These are phyloP conservation scores for Cryphonectria nitschkei DNA, from an alignment of 2,329 filamentous ascomycete genomes.

Conservation along the genomic window DNA sequence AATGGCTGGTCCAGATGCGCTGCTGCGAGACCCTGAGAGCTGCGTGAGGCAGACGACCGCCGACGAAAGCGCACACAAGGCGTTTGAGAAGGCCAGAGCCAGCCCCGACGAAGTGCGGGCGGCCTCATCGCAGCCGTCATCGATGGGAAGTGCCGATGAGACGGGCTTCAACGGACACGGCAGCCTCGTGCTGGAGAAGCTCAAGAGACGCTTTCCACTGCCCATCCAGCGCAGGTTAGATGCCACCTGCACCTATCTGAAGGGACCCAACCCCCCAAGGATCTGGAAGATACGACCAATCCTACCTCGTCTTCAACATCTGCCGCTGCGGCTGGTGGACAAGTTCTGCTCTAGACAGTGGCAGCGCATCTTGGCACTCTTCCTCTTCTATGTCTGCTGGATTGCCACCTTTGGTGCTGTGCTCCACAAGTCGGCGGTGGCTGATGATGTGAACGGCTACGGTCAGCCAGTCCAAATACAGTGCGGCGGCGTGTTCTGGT, in stretches of 20 bases:
- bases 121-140: conserved; percentile 11
- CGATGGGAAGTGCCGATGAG: conserved; percentile 4
- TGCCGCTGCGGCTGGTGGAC: conserved; percentile 26
- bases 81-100: not conserved
- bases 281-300: conserved; percentile 24
- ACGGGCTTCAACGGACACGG: not conserved
- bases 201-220: conserved; percentile 16
- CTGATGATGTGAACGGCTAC: conserved; percentile 22
- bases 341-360: conserved; percentile 21
- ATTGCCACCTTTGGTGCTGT: conserved; percentile 24
- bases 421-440: conserved; percentile 21
- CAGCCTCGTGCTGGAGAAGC: conserved; percentile 4
- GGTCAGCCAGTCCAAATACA: conserved; percentile 17
- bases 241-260: conserved; percentile 9
- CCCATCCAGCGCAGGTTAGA: conserved; percentile 5
- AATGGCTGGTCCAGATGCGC: conserved; percentile 13
- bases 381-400: conserved; percentile 28
- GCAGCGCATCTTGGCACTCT: conserved; percentile 17
- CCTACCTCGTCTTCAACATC: conserved; percentile 24
- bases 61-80: not conserved
- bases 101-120: conserved; percentile 14
- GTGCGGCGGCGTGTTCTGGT: conserved; percentile 26
- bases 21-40: conserved; percentile 19
- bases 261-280: conserved; percentile 15
- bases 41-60: conserved; percentile 16